These are phyloP conservation scores for Agaricus bisporus DNA, from an alignment of 768 basidiomycete genomes.

Conservation along the genomic window DNA sequence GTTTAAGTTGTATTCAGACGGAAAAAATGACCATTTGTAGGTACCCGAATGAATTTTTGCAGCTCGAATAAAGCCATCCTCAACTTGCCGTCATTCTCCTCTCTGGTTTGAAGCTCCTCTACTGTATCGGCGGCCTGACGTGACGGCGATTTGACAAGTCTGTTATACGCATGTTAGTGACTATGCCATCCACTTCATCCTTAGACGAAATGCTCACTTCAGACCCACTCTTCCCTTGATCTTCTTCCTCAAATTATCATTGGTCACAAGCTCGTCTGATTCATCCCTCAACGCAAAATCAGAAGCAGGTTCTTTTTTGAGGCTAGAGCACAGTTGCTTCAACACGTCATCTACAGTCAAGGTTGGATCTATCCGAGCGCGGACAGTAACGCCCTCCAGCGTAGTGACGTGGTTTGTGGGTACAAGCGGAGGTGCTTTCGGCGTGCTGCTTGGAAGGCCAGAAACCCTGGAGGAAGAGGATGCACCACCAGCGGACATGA, in stretches of 20 bases:
- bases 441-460: constrained; percentile 30
- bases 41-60: constrained; percentile 72
- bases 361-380: constrained; percentile 80
- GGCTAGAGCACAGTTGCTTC: constrained; percentile 72
- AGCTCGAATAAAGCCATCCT: constrained; percentile 70
- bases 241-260: constrained; percentile 79
- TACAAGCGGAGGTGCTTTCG: constrained; percentile 46
- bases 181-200: neutral
- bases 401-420: constrained; percentile 85
- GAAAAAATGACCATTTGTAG: neutral
- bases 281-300: constrained; percentile 80
- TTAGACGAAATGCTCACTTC: constrained; percentile 44
- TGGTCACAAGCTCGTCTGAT: constrained; percentile 77
- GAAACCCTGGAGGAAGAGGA: constrained; percentile 25
- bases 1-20: neutral
- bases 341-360: constrained; percentile 82
- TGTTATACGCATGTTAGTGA: constrained; percentile 21
- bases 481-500: constrained; percentile 24
- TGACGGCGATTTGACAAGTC: constrained; percentile 73
- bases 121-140: constrained; percentile 76
- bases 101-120: constrained; percentile 56
- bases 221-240: constrained; percentile 74
- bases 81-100: constrained; percentile 38
- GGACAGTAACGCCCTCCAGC: constrained; percentile 65
- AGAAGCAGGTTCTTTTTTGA: constrained; percentile 67